Conservation (phyloP, 441 rosid species). For the Pelargonium cotyledonis region DNA sequence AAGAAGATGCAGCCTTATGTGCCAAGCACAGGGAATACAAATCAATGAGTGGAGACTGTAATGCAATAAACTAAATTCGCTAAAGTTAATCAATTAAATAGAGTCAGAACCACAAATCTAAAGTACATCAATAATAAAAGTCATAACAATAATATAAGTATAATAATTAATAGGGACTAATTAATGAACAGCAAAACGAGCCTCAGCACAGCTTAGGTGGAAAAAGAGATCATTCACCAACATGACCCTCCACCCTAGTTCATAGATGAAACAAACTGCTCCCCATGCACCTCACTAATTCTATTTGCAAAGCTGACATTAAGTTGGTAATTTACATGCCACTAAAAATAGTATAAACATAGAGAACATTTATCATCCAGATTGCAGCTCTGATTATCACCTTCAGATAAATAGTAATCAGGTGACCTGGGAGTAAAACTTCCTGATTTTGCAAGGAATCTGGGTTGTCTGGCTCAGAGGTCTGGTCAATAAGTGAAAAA, state of each 20-base stretch:
- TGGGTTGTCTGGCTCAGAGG: slow-evolving; percentile 77
- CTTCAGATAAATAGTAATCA: slow-evolving; percentile 83
- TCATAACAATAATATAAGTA: background rate
- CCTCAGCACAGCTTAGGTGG: background rate
- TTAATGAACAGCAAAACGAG: background rate
- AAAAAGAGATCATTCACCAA: background rate
- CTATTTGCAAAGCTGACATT: background rate
- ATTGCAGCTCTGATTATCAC: slow-evolving; percentile 26
- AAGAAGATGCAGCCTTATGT: background rate
- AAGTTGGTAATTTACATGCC: background rate
- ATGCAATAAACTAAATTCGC: background rate
- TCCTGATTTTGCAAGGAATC: slow-evolving; percentile 98
- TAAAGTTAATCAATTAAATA: too few relatives aligned
- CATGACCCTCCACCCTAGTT: background rate
- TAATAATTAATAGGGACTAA: background rate
- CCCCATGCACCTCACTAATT: background rate
- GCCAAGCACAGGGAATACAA: background rate
- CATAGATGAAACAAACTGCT: background rate
- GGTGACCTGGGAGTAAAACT: slow-evolving; percentile 90
- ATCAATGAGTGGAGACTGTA: background rate
- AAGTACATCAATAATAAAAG: too few relatives aligned
- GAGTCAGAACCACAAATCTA: background rate
- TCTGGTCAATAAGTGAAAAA: slow-evolving; percentile 87
- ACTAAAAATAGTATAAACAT: background rate
- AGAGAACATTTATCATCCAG: background rate